Percentiles rank a stretch among this genome's conserved stretches.
phyloP scores from a whole-genome alignment of 495 filamentous ascomycete genomes.

The Hypoxylon rickii region DNA sequence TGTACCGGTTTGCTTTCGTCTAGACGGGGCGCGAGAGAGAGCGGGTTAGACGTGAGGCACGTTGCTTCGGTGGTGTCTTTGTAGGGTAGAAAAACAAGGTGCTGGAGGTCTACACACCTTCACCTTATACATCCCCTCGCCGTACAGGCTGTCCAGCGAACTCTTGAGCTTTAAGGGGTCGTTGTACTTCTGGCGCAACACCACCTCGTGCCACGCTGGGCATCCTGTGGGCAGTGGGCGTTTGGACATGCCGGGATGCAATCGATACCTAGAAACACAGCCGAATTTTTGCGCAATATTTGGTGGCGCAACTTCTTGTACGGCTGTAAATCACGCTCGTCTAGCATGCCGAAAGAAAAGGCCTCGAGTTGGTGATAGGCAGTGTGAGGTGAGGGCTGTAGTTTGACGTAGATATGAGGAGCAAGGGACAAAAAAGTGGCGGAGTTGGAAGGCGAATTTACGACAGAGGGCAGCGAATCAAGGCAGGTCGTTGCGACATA shows the following conservation, averaged over 20 bases:
- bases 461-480: neutral
- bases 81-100: too few species aligned
- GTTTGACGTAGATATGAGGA: neutral
- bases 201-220: neutral
- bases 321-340: too few species aligned
- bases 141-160: conserved; percentile 13
- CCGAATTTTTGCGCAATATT: too few species aligned
- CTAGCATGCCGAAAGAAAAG: neutral
- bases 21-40: neutral
- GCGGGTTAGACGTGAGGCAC: too few species aligned
- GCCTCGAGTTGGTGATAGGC: neutral
- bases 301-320: too few species aligned
- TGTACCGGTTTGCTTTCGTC: conserved; percentile 15
- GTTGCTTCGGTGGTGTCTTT: too few species aligned
- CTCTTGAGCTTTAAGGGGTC: conserved; percentile 16
- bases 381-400: too few species aligned
- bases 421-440: neutral
- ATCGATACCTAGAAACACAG: too few species aligned
- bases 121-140: conserved; percentile 13
- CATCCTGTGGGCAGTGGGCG: neutral
- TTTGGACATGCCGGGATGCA: too few species aligned
- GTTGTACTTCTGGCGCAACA: conserved; percentile 22
- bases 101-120: neutral
- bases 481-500: neutral
- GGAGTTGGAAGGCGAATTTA: neutral